A percentile compares a stretch with the other conserved stretches of the same genome.
These are phyloP conservation scores for Zostera marina DNA, from an alignment of 116 monocot genomes.

Conservation along the genomic window DNA sequence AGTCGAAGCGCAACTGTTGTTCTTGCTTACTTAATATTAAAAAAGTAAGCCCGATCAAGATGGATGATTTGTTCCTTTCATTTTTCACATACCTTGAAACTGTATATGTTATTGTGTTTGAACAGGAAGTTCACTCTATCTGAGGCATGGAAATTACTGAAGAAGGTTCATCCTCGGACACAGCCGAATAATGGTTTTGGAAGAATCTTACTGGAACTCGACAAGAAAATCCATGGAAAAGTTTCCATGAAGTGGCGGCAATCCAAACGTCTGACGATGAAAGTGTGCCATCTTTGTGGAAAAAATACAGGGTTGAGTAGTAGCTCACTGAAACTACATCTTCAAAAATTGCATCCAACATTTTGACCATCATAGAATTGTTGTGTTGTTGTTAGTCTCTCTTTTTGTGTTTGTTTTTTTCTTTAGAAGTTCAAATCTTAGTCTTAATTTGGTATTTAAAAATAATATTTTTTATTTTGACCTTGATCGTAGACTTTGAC, in stretches of 20 bases:
- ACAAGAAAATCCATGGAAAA: slow-evolving; percentile 47
- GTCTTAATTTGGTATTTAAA: too few species aligned
- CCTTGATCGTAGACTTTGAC: too few species aligned
- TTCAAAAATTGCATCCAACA: slow-evolving; percentile 53
- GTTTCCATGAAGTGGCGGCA: slow-evolving; percentile 97
- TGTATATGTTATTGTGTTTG: too few species aligned
- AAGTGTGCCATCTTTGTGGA: slow-evolving; percentile 82
- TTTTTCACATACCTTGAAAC: too few species aligned
- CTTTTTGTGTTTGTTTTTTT: too few species aligned
- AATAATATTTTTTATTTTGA: too few species aligned
- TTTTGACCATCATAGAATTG: too few species aligned
- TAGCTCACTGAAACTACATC: slow-evolving; percentile 80
- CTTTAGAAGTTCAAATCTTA: too few species aligned
- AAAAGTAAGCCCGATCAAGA: slow-evolving; percentile 63
- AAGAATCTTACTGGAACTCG: slow-evolving; percentile 47
- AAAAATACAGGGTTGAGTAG: slow-evolving; percentile 84
- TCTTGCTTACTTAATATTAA: slow-evolving; percentile 71
- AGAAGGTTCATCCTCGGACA: slow-evolving; percentile 60
- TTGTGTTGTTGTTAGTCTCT: too few species aligned
- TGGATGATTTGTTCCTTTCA: background rate
- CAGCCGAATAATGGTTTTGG: slow-evolving; percentile 91
- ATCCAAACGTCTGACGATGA: slow-evolving; percentile 49
- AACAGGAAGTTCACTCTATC: slow-evolving; percentile 47
- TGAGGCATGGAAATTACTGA: slow-evolving; percentile 66
- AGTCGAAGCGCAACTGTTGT: slow-evolving; percentile 89